Percentiles rank a stretch among this genome's conserved stretches.
phyloP scores from a whole-genome alignment of 129 eudicot genomes.

The Centella asiatica region DNA sequence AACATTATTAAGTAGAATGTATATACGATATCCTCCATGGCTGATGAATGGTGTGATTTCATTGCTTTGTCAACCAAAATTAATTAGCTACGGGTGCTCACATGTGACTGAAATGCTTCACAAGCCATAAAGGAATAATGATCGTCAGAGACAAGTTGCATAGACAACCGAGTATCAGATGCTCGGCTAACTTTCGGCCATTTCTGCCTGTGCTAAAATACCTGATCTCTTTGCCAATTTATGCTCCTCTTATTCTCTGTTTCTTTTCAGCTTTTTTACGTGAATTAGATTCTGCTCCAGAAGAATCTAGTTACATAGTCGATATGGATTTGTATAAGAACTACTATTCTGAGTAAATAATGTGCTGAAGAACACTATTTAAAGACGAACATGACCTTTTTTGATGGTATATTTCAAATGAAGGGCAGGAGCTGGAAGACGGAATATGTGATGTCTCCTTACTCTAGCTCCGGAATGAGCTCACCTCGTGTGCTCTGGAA shows the following conservation, averaged over 20 bases:
- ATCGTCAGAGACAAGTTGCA: too few species aligned
- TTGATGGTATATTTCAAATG: too few species aligned
- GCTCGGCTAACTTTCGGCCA: not conserved
- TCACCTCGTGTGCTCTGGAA: not conserved
- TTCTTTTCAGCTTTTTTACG: not conserved
- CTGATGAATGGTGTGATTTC: too few species aligned
- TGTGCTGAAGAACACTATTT: not conserved
- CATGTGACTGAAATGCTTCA: too few species aligned
- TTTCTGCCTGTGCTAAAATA: not conserved
- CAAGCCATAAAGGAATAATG: too few species aligned
- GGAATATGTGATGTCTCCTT: not conserved
- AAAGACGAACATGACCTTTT: not conserved
- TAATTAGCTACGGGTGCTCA: too few species aligned
- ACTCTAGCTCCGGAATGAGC: constrained; percentile 1
- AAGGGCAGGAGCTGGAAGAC: not conserved
- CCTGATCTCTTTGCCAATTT: not conserved
- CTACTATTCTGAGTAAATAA: not conserved
- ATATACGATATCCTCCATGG: too few species aligned
- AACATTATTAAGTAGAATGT: too few species aligned
- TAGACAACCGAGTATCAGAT: not conserved
- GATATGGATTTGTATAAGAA: not conserved
- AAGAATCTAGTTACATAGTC: not conserved
- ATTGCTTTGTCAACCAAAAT: too few species aligned
- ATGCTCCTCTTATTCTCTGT: not conserved
- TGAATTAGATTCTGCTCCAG: not conserved